Percentiles rank a stretch among this genome's conserved stretches.
phyloP scores from a whole-genome alignment of 2,329 filamentous ascomycete species.

The Camillea tinctor region DNA sequence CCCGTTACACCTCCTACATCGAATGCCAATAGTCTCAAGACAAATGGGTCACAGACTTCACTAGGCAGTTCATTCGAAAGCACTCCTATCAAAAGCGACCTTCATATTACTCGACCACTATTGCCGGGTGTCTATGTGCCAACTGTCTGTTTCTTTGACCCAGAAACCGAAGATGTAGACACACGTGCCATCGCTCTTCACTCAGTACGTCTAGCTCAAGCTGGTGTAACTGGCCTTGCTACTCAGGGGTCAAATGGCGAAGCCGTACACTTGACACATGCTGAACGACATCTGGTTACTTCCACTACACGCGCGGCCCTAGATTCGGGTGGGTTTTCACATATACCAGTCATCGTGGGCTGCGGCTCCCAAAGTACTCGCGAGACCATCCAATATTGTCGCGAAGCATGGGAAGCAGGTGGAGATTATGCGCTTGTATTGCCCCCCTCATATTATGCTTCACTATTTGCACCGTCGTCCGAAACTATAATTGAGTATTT shows the following conservation, averaged over 20 bases:
- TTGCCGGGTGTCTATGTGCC: conserved; percentile 66
- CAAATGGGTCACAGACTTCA: background rate
- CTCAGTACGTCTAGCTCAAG: conserved; percentile 69
- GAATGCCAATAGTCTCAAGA: background rate
- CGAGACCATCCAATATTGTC: conserved; percentile 68
- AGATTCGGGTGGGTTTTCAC: conserved; percentile 61
- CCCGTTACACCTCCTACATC: background rate
- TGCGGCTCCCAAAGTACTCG: conserved; percentile 72
- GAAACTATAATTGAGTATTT: conserved; percentile 67
- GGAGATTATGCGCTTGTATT: conserved; percentile 75
- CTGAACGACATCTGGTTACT: conserved; percentile 68
- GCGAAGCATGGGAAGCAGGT: conserved; percentile 66
- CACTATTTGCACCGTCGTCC: conserved; percentile 60
- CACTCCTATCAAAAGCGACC: conserved; percentile 17
- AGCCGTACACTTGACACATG: conserved; percentile 72
- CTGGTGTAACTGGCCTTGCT: conserved; percentile 71
- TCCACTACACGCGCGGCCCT: conserved; percentile 67
- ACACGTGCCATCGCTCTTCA: conserved; percentile 56
- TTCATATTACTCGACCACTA: conserved; percentile 37
- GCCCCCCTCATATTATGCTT: conserved; percentile 73
- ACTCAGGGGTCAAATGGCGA: conserved; percentile 83
- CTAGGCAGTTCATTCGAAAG: background rate
- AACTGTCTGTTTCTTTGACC: conserved; percentile 71
- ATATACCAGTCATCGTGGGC: conserved; percentile 73
- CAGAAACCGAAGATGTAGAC: conserved; percentile 65